Percentiles rank a stretch among this genome's conserved stretches.
These are phyloP conservation scores for Phyllosticta citrichinensis DNA, from an alignment of 2,329 filamentous ascomycete species.

Conservation along the genomic window DNA sequence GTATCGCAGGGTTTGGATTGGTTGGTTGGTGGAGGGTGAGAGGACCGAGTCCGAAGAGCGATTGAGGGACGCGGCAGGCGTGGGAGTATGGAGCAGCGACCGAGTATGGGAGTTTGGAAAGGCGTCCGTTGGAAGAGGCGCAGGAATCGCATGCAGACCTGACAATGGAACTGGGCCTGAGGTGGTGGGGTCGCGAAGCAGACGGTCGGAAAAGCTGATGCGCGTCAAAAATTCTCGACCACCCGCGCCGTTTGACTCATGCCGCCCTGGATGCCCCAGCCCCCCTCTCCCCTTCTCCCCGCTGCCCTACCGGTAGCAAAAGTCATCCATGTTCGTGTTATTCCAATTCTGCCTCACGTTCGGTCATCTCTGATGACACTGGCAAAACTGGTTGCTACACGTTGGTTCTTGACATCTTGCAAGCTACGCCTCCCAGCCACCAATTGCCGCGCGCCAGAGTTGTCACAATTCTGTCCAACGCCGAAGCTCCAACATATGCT, in stretches of 20 bases:
- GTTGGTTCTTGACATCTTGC: background rate
- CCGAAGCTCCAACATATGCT: background rate
- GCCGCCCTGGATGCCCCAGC: background rate
- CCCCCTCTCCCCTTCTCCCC: background rate
- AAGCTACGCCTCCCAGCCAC: background rate
- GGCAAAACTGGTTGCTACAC: background rate
- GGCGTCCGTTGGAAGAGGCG: background rate
- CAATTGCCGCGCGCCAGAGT: background rate
- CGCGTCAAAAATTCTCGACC: background rate
- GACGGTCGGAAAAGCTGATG: background rate
- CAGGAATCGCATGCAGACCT: background rate
- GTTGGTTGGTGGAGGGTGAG: slow-evolving; percentile 1
- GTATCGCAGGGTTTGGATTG: background rate
- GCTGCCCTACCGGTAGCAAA: too few species aligned
- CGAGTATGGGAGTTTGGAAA: background rate
- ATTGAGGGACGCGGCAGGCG: background rate
- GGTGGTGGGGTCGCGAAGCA: background rate
- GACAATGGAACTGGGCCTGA: background rate
- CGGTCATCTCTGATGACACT: background rate
- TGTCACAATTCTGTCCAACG: background rate
- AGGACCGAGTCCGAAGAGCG: background rate
- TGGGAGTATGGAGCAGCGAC: background rate
- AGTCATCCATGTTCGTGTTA: background rate
- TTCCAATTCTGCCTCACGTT: too few species aligned
- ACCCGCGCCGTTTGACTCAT: background rate